Evolutionary conservation across 768 basidiomycete genomes (phyloP).

Genomic region (Kwoniella europaea): DNA sequence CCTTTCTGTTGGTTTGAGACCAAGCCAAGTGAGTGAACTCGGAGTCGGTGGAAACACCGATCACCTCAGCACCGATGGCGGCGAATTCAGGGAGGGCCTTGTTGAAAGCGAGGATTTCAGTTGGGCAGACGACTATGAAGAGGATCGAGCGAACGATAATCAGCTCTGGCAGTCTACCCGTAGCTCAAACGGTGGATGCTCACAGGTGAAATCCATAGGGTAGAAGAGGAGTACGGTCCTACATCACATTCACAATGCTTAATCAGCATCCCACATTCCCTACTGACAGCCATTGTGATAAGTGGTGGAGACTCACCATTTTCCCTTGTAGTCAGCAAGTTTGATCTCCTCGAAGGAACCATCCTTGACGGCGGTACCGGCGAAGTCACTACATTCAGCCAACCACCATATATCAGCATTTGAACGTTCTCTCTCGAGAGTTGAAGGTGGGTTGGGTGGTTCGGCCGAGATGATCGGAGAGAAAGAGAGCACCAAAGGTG

Average conservation of each 20-base stretch:
- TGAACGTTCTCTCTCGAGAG: background rate
- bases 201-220: slow-evolving; percentile 71
- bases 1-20: slow-evolving; percentile 77
- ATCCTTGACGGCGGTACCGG: slow-evolving; percentile 70
- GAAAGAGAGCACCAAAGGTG: no score
- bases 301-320: slow-evolving; percentile 68
- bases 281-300: background rate
- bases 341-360: slow-evolving; percentile 78
- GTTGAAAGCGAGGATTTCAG: slow-evolving; percentile 94
- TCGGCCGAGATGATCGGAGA: slow-evolving; percentile 12
- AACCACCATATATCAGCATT: background rate
- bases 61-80: slow-evolving; percentile 72
- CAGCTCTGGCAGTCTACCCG: background rate
- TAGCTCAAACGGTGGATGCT: background rate
- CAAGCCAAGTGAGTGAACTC: slow-evolving; percentile 78
- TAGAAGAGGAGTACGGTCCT: slow-evolving; percentile 96
- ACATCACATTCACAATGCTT: background rate
- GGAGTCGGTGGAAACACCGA: slow-evolving; percentile 90
- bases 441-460: background rate
- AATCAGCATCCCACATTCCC: slow-evolving; percentile 1
- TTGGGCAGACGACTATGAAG: slow-evolving; percentile 69
- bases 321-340: slow-evolving; percentile 73
- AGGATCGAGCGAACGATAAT: background rate
- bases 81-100: slow-evolving; percentile 78
- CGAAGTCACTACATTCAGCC: slow-evolving; percentile 23